Conservation (phyloP, 2,329 filamentous ascomycete genomes). For the Aspergillus uvarum region DNA sequence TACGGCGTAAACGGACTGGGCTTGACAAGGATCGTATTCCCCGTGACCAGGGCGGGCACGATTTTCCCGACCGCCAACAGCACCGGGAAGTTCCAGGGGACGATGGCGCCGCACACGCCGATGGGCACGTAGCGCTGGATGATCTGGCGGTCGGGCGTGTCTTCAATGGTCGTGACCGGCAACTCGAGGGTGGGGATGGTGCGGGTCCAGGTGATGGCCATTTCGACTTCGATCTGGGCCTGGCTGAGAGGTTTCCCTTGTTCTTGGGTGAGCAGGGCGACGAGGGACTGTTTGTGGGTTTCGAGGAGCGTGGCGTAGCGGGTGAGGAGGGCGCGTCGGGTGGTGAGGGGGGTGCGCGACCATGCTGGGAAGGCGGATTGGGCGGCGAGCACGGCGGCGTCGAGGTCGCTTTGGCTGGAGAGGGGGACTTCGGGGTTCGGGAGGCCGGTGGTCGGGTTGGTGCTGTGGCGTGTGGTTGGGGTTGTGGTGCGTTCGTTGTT, state of each 20-base stretch:
- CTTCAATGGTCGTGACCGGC: slow-evolving; percentile 49
- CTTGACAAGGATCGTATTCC: slow-evolving; percentile 56
- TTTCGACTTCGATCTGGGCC: slow-evolving; percentile 27
- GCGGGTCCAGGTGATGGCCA: slow-evolving; percentile 26
- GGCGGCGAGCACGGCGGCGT: slow-evolving; percentile 51
- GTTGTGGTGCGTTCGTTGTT: slow-evolving; percentile 50
- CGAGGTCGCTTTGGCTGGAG: slow-evolving; percentile 50
- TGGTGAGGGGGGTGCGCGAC: slow-evolving; percentile 38
- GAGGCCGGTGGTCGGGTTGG: slow-evolving; percentile 54
- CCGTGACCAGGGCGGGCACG: slow-evolving; percentile 51
- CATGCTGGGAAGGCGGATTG: slow-evolving; percentile 51
- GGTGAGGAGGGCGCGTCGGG: slow-evolving; percentile 33
- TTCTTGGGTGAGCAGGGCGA: slow-evolving; percentile 43
- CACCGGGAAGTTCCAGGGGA: slow-evolving; percentile 59
- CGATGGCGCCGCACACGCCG: slow-evolving; percentile 53
- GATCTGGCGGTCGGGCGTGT: slow-evolving; percentile 42
- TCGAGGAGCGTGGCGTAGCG: slow-evolving; percentile 38
- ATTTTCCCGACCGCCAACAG: slow-evolving; percentile 52
- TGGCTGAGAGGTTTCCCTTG: slow-evolving; percentile 42
- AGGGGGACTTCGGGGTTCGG: slow-evolving; percentile 54
- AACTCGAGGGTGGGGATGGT: slow-evolving; percentile 35
- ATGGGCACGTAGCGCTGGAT: slow-evolving; percentile 40
- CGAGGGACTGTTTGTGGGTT: slow-evolving; percentile 37
- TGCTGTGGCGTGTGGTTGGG: slow-evolving; percentile 46
- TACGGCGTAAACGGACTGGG: slow-evolving; percentile 55